Percentiles rank a stretch among this genome's conserved stretches.
Evolutionary conservation across 208 protist genomes (phyloP).

Genomic region (Naegleria lovaniensis): DNA sequence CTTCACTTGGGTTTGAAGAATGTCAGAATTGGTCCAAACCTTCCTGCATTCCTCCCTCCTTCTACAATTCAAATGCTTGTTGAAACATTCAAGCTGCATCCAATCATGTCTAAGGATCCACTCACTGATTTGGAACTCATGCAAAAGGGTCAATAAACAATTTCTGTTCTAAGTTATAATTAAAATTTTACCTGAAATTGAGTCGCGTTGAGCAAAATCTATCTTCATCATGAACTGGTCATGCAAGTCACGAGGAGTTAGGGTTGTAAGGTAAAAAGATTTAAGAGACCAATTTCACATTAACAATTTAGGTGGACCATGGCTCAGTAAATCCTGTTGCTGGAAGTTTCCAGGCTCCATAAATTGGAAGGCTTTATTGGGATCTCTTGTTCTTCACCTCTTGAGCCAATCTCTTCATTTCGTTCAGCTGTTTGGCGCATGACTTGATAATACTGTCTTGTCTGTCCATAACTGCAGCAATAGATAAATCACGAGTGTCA

Average conservation of each 20-base stretch:
- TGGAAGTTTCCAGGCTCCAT: too few species aligned
- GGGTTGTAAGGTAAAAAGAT: too few species aligned
- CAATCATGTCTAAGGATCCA: slow-evolving; percentile 35
- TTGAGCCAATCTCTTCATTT: slow-evolving; percentile 23
- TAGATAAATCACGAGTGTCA: neutral
- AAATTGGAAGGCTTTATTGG: too few species aligned
- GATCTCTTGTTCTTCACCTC: neutral
- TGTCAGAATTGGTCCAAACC: slow-evolving; percentile 62
- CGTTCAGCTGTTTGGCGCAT: neutral
- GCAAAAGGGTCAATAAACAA: slow-evolving; percentile 25
- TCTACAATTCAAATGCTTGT: slow-evolving; percentile 52
- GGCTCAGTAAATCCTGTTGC: too few species aligned
- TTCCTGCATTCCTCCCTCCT: slow-evolving; percentile 63
- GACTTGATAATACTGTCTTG: neutral
- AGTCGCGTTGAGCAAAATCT: too few species aligned
- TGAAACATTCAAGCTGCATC: slow-evolving; percentile 53
- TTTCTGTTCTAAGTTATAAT: too few species aligned
- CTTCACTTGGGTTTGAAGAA: slow-evolving; percentile 60
- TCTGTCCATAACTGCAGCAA: neutral
- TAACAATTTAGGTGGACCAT: too few species aligned
- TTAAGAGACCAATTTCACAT: too few species aligned
- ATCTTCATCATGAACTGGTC: too few species aligned
- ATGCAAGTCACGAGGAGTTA: too few species aligned
- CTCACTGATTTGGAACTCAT: slow-evolving; percentile 33
- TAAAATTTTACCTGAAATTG: too few species aligned